A percentile compares a stretch with the other conserved stretches of the same genome.
Evolutionary conservation across 169 alveolate species (phyloP).

Genomic region (Eimeria falciformis): DNA sequence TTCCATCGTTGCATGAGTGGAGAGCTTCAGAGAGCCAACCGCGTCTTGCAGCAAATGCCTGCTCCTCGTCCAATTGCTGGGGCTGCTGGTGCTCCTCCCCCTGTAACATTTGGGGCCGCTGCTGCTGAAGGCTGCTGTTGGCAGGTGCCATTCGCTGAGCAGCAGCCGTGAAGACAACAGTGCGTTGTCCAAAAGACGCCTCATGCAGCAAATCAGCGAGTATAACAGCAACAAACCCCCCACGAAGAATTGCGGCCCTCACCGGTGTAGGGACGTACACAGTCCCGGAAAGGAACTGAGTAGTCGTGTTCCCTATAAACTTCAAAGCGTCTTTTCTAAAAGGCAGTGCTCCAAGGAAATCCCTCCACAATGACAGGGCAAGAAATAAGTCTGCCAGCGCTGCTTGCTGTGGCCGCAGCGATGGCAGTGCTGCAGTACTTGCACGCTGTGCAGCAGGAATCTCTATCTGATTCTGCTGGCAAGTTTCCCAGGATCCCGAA

Average conservation of each 20-base stretch:
- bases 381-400: not conserved
- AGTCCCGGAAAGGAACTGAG: not conserved
- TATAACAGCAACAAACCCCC: constrained; percentile 6
- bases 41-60: not conserved
- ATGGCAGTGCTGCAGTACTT: constrained; percentile 10
- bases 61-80: not conserved
- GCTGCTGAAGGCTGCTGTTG: constrained; percentile 30
- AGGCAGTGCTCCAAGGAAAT: not conserved
- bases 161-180: not conserved
- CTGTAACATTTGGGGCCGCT: not conserved
- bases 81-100: not conserved
- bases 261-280: not conserved
- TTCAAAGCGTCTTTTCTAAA: not conserved
- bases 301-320: not conserved
- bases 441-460: not conserved
- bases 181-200: not conserved
- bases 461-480: constrained; percentile 22
- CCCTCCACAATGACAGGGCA: not conserved
- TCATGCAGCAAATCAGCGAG: constrained; percentile 31
- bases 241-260: not conserved
- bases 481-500: not conserved
- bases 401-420: not conserved
- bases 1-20: not conserved
- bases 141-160: constrained; percentile 13
- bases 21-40: not conserved